phyloP scores from a whole-genome alignment of 2,329 filamentous ascomycete genomes.

The Cadophora malorum region DNA sequence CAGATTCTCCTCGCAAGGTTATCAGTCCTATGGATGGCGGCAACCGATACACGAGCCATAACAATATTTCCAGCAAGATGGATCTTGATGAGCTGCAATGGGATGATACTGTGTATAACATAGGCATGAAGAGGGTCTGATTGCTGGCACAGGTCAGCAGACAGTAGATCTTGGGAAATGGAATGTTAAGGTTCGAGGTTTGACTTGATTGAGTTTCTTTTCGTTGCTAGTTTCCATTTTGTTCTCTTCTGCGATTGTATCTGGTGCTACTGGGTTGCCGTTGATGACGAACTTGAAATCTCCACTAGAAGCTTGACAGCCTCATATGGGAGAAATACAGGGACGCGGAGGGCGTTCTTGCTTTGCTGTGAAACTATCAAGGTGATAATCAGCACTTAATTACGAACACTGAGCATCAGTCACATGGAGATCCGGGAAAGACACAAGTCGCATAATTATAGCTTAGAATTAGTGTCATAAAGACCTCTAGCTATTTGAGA shows the following conservation, averaged over 20 bases:
- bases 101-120: slow-evolving; percentile 35
- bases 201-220: not conserved
- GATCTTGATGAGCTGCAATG: slow-evolving; percentile 41
- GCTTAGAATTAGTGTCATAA: slow-evolving; percentile 23
- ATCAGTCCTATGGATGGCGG: not conserved
- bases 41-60: slow-evolving; percentile 21
- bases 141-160: not conserved
- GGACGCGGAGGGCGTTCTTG: not conserved
- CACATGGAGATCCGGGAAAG: not conserved
- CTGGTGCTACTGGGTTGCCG: not conserved
- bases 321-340: not conserved
- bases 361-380: not conserved
- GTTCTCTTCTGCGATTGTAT: not conserved
- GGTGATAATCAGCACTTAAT: not conserved
- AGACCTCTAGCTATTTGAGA: slow-evolving; percentile 24
- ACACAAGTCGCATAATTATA: not conserved
- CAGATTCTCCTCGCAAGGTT: not conserved
- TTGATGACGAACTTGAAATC: not conserved
- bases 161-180: not conserved
- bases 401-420: not conserved
- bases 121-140: slow-evolving; percentile 28
- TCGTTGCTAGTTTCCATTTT: not conserved
- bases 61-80: slow-evolving; percentile 31
- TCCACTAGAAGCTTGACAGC: not conserved
- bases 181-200: not conserved